Evolutionary conservation across 2,329 filamentous ascomycete genomes (phyloP), one percentile per base, ranked within the genome.

Genomic region (Xylariaceae sp.): DNA sequence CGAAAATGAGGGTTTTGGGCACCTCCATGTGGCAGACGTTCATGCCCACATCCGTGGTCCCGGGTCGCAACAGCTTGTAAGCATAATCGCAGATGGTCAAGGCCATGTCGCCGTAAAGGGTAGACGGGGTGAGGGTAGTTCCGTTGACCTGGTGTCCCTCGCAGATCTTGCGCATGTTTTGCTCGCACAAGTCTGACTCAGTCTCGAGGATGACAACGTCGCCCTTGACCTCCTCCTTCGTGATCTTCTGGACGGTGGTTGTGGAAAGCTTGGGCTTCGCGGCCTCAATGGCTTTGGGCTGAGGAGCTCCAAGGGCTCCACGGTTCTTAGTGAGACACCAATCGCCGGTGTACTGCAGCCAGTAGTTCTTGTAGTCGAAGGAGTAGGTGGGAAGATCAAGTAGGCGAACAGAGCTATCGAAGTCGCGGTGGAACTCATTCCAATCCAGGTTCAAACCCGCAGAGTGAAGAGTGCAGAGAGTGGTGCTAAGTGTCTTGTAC

Each of bases 311-410:
- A 14, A 61, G 50, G 11, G 59, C 63, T 24, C 63, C 69, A 43
- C 82, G 74, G 46, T 80, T 79, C 60, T 83, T 84, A 41, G 69
- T 77, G 29, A 83, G 59, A 19, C 68, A 72, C 77, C 77, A 85
- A 22, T 60, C 57, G 18, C 58, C 57, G 2, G 53, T 65, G 55
- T 83, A 83, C 51, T 77, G 75, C 12, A 83, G 67, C 79, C 79
- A 83, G 57, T 85, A 84, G 45, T 74, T 76, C 65, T 85, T 84
- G 42, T 73, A 63, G 52, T 86, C 77, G 52, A 79, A 87, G 0
- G 67, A 67, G 52, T 86, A 87, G 0, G 70, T 67, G 2, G 80
- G 80, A 4, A 87, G 60, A n/a, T 72, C 63, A n/a, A 83, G 59
- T 12, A 85, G 61, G 26, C 71, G 63, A 26, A 79, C 69, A 1